phyloP scores from a whole-genome alignment of 1,139 yeast genomes.

The Sporopachydermia cereana region DNA sequence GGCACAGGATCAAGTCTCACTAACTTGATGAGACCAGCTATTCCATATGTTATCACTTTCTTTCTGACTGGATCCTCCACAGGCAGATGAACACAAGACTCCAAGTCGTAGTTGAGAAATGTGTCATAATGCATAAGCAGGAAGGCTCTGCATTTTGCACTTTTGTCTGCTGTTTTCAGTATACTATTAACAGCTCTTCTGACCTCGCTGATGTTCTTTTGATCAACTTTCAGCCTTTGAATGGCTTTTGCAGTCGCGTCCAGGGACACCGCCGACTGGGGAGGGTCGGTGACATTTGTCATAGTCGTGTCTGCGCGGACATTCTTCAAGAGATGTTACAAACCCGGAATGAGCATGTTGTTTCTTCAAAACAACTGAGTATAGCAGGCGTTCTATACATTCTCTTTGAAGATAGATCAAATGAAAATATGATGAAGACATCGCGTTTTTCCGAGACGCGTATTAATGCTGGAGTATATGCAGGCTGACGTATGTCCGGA shows the following conservation, averaged over 20 bases:
- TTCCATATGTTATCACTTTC: background rate
- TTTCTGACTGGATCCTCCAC: background rate
- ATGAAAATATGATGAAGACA: too few relatives aligned
- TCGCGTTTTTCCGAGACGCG: too few relatives aligned
- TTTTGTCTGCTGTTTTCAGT: background rate
- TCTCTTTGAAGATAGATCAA: too few relatives aligned
- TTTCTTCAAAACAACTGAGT: too few relatives aligned
- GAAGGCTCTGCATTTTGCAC: background rate
- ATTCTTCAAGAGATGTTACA: too few relatives aligned
- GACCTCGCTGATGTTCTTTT: background rate
- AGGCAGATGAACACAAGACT: background rate
- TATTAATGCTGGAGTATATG: too few relatives aligned
- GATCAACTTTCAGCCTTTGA: background rate
- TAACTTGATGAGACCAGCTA: background rate
- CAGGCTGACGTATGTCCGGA: too few relatives aligned
- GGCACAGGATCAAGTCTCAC: constrained; percentile 1
- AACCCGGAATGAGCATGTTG: too few relatives aligned
- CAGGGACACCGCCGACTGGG: background rate
- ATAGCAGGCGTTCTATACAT: too few relatives aligned
- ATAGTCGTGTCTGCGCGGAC: too few relatives aligned
- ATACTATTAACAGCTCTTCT: background rate
- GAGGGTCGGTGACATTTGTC: too few relatives aligned
- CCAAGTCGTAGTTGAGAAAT: background rate
- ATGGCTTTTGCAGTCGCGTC: background rate
- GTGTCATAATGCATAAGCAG: background rate